phyloP scores from a whole-genome alignment of 345 rosid species.

The Passiflora organensis region DNA sequence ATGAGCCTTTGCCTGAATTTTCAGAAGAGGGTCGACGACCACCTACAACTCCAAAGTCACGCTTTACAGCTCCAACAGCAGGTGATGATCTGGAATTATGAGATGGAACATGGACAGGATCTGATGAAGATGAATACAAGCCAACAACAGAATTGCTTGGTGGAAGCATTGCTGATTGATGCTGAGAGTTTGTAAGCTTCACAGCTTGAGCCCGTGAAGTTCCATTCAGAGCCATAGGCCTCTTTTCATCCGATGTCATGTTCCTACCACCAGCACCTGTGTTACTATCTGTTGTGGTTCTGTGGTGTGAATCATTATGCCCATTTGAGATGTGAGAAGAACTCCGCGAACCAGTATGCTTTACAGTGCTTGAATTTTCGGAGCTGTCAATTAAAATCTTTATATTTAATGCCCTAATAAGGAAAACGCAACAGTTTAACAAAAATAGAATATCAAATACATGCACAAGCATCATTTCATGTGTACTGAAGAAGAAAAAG shows the following conservation, averaged over 20 bases:
- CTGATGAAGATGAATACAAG: too few species aligned
- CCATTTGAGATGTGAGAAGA: slow-evolving; percentile 36
- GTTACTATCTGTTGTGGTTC: slow-evolving; percentile 25
- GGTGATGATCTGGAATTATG: slow-evolving; percentile 72
- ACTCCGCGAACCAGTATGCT: slow-evolving; percentile 36
- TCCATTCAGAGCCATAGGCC: slow-evolving; percentile 14
- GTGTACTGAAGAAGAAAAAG: too few species aligned
- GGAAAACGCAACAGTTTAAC: too few species aligned
- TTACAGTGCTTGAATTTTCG: slow-evolving; percentile 37
- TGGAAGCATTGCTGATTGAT: slow-evolving; percentile 32
- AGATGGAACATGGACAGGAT: slow-evolving; percentile 96
- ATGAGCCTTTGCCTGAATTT: slow-evolving; percentile 40
- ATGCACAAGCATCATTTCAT: too few species aligned
- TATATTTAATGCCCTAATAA: slow-evolving; percentile 2
- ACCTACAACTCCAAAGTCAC: slow-evolving; percentile 84
- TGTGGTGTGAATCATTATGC: slow-evolving; percentile 26
- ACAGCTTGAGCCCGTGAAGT: slow-evolving; percentile 32
- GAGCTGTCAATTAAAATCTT: slow-evolving; percentile 24
- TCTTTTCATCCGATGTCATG: slow-evolving; percentile 32
- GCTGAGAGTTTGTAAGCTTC: slow-evolving; percentile 33
- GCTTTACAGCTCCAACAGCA: slow-evolving; percentile 78
- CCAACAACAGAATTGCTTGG: slow-evolving; percentile 67
- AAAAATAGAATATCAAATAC: too few species aligned
- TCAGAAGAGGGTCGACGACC: slow-evolving; percentile 55
- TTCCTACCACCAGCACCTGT: slow-evolving; percentile 29